Percentiles rank a stretch among this genome's conserved stretches.
Conservation (phyloP, 2,329 filamentous ascomycete genomes). For the Emericellopsis cladophorae region DNA sequence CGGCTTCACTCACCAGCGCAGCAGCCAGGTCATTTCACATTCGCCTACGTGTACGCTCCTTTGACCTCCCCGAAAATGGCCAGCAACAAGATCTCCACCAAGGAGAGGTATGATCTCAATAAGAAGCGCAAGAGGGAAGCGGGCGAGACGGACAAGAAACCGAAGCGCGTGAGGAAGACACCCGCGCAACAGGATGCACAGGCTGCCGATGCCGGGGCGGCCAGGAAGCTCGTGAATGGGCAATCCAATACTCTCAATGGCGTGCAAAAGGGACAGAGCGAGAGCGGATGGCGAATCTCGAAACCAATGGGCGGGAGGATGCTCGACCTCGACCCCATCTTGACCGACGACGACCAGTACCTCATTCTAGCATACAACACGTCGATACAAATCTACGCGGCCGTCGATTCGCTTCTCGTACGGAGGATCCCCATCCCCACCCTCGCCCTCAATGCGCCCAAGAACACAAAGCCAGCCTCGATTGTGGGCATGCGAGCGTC, state of each 20-base stretch:
- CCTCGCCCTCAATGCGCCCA: conserved; percentile 12
- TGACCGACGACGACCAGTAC: conserved; percentile 49
- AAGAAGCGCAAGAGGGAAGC: conserved; percentile 35
- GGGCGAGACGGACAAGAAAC: conserved; percentile 24
- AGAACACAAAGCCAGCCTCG: conserved; percentile 12
- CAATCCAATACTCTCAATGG: background rate
- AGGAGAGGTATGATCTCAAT: conserved; percentile 20
- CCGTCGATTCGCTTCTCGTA: conserved; percentile 67
- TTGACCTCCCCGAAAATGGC: conserved; percentile 15
- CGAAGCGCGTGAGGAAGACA: conserved; percentile 24
- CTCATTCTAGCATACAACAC: conserved; percentile 64
- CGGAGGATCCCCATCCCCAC: conserved; percentile 49
- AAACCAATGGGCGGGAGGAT: conserved; percentile 54
- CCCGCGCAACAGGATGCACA: too few relatives aligned
- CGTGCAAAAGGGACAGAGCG: background rate
- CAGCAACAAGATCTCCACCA: conserved; percentile 14
- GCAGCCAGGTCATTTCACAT: too few relatives aligned
- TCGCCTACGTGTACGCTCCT: too few relatives aligned
- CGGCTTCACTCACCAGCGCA: background rate
- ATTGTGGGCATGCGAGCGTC: conserved; percentile 30
- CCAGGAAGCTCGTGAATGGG: background rate
- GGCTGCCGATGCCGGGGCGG: too few relatives aligned
- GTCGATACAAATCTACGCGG: conserved; percentile 69
- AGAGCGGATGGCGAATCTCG: conserved; percentile 44
- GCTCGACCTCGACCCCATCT: conserved; percentile 50